Base-by-base conservation (phyloP, 1,139 yeast genomes). In the Blastobotrys raffinosifermentans region DNA sequence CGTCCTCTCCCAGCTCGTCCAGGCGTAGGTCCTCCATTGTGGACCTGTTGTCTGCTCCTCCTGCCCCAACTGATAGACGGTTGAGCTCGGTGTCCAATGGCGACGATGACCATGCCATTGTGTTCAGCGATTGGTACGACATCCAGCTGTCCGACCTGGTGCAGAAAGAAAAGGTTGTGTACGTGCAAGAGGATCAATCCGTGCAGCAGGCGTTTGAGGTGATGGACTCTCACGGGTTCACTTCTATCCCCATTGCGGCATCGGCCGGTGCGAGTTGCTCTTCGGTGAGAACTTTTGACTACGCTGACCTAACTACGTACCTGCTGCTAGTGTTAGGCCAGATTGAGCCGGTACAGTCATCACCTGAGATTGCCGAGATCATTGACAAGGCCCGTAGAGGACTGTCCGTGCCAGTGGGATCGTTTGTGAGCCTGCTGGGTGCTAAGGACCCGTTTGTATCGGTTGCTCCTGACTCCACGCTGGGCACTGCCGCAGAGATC, bases 191-290 rank as follows among this genome's bases (percentile, higher is more conserved):
- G 1, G 61, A 71, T 15, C 67, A 76, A 30, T 77, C 94, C 1
- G 93, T 87, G 13, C 96, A 89, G 58, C 71, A 77, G 41, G 96
- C 97, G 2, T 91, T 85, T 64, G 87, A 86, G 52, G 78, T 80
- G 2, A 69, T 91, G 52, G 71, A 73, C 32, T 63, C 70, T 26
- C 73, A 87, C 59, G 78, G 82, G 45, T 72, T 91, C 54, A 89
- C 96, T 2, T 80, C 93, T 21, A 67, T 91, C 38, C 97, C 97
- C 0, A 94, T 91, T 55, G 70, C 70, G 27, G 11, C 15, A 6
- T 6, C 27, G 15, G 7, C 27, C 7, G 27, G 27, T 7, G 7
- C 27, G 15, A 25, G 15, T n/a, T 8, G 14, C 13, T 8, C 11
- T 13, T n/a, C 13, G 55, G n/a, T n/a, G n/a, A n/a, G 57, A 40